Conservation (phyloP, 2,329 filamentous ascomycete genomes). For the Monosporascus sp. region DNA sequence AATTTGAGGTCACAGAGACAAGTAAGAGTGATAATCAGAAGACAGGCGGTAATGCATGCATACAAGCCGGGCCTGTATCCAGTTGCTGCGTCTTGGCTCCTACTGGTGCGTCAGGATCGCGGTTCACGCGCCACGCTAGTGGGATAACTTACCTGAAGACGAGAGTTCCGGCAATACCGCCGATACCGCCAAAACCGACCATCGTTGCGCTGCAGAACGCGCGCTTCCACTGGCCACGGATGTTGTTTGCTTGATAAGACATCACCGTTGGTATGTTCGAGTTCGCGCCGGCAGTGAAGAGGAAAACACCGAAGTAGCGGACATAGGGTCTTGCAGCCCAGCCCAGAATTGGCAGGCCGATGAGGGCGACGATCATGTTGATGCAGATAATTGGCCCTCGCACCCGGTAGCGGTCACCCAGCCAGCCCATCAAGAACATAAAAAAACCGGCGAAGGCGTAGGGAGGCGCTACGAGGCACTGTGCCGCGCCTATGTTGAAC, state of each 20-base stretch:
- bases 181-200: constrained; percentile 69
- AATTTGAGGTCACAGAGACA: constrained; percentile 32
- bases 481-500: constrained; percentile 57
- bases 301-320: constrained; percentile 70
- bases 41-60: constrained; percentile 41
- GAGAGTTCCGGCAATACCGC: constrained; percentile 67
- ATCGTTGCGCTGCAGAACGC: constrained; percentile 72
- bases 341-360: constrained; percentile 69
- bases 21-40: constrained; percentile 39
- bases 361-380: constrained; percentile 61
- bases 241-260: constrained; percentile 64
- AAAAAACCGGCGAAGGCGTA: constrained; percentile 60
- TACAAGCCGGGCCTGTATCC: constrained; percentile 47
- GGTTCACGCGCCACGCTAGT: neutral
- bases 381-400: constrained; percentile 62
- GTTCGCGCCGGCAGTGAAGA: constrained; percentile 71
- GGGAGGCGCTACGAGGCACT: constrained; percentile 68
- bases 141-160: constrained; percentile 47
- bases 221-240: constrained; percentile 80
- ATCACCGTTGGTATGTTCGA: constrained; percentile 43
- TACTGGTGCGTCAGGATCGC: constrained; percentile 8
- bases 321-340: constrained; percentile 52
- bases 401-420: constrained; percentile 61
- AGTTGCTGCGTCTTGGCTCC: constrained; percentile 41
- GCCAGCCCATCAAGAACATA: constrained; percentile 55